Evolutionary conservation across 164 flowering plant genomes (phyloP), one percentile per base, ranked within the genome.

Genomic region (Vitis labrusca): DNA sequence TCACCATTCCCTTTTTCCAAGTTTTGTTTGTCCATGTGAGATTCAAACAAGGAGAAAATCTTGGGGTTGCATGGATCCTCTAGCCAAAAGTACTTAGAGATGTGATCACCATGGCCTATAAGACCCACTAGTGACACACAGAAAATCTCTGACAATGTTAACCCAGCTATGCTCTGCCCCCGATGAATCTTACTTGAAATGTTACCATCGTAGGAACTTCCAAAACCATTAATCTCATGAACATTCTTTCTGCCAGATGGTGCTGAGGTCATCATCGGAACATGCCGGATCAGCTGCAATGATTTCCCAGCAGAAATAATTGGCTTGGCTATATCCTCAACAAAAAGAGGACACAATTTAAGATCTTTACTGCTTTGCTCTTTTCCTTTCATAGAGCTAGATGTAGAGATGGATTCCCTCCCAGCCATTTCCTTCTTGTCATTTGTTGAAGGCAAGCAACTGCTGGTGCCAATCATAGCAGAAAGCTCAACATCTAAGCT

Each of bases 301-400:
- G 99, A 96, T 76, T 96, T 96, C 61, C 99, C 99, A 64, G 98
- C 97, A 75, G 99, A 91, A 66, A 96, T 80, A 70, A 96, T 85
- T 58, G 88, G 84, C 74, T 80, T 85, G 2, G 91, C 90, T 49
- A 87, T 86, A 70, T 88, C 94, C 79, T 85, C 86, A 9, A 96
- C 58, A 79, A 96, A 93, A 58, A 90, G 47, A 68, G 99, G 99
- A 67, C 94, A 91, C 3, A 77, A 79, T 62, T 75, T 80, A 72
- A 71, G 67, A 56, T 79, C 86, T 37, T 44, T 59, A 32, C 17
- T 65, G 13, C 16, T 79, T 56, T 29, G 74, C 58, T 77, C 91
- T 71, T 85, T 88, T 69, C 70, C 87, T 73, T 79, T 84, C 27
- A 56, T 11, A 44, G 77, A 70, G 72, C 68, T 64, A 48, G 79